A percentile compares a stretch with the other conserved stretches of the same genome.
Conservation (phyloP, 225 moss, liverwort and hornwort genomes). For the Lunularia cruciata region DNA sequence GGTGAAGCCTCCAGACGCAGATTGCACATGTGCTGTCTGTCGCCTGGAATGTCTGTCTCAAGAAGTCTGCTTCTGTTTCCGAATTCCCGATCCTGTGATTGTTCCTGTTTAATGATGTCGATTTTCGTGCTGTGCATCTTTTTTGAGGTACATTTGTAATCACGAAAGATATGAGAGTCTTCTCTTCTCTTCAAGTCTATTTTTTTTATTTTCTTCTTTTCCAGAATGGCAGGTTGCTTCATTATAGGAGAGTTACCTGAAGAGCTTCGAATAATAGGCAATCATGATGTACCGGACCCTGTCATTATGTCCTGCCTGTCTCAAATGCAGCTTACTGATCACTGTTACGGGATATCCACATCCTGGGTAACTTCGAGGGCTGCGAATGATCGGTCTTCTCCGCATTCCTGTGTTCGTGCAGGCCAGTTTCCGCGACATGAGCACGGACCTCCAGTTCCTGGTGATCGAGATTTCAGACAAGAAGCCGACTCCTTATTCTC, state of each 20-base stretch:
- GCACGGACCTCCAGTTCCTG: constrained; percentile 48
- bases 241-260: constrained; percentile 39
- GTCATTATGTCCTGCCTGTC: constrained; percentile 40
- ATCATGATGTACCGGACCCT: constrained; percentile 42
- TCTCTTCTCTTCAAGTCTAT: neutral
- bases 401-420: constrained; percentile 20
- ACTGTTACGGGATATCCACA: constrained; percentile 18
- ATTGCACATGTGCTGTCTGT: constrained; percentile 18
- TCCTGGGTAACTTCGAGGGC: constrained; percentile 12
- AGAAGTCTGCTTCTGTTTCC: neutral
- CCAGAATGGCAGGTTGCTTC: constrained; percentile 33
- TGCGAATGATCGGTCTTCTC: constrained; percentile 16
- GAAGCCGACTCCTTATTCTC: constrained; percentile 31
- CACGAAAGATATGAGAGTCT: constrained; percentile 9
- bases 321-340: constrained; percentile 39
- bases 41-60: neutral
- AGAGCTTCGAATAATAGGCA: constrained; percentile 41
- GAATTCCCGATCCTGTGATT: neutral
- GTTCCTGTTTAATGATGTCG: neutral
- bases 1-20: constrained; percentile 11
- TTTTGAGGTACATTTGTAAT: neutral
- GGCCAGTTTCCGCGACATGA: constrained; percentile 27
- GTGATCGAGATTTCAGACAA: constrained; percentile 44
- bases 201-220: neutral
- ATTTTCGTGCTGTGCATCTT: neutral